These are phyloP conservation scores for Poronia punctata DNA, from an alignment of 495 filamentous ascomycete species.

Conservation along the genomic window DNA sequence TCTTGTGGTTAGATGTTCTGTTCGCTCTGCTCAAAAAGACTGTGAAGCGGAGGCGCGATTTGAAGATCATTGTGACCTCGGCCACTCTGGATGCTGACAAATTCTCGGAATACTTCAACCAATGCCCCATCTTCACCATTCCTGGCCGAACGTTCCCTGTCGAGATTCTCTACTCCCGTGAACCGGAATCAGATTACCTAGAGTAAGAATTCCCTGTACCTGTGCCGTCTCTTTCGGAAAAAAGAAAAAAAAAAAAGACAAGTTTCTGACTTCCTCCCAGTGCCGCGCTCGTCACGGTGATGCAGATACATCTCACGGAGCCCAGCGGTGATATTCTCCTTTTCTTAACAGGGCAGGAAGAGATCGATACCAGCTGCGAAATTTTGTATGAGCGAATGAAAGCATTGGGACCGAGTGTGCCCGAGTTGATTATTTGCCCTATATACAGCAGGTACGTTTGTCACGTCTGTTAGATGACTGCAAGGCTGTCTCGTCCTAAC, in stretches of 20 bases:
- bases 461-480: slow-evolving; percentile 60
- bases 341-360: slow-evolving; percentile 95
- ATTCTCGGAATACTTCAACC: slow-evolving; percentile 91
- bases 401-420: slow-evolving; percentile 80
- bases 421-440: slow-evolving; percentile 86
- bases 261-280: slow-evolving; percentile 7
- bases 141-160: slow-evolving; percentile 93
- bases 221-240: too few species aligned
- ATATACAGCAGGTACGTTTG: slow-evolving; percentile 53
- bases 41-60: slow-evolving; percentile 72
- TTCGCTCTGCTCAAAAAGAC: slow-evolving; percentile 95
- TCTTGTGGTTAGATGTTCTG: slow-evolving; percentile 61
- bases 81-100: slow-evolving; percentile 97
- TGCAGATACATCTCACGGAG: slow-evolving; percentile 96
- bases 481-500: neutral
- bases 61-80: slow-evolving; percentile 92
- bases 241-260: too few species aligned
- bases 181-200: slow-evolving; percentile 93
- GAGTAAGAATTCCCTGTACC: too few species aligned
- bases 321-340: slow-evolving; percentile 86
- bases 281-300: slow-evolving; percentile 88
- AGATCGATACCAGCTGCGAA: slow-evolving; percentile 94
- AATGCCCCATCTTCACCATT: slow-evolving; percentile 92
- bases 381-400: slow-evolving; percentile 96
- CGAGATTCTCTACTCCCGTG: slow-evolving; percentile 86